These are phyloP conservation scores for Fragosphaeria purpurea DNA, from an alignment of 2,329 filamentous ascomycete genomes.

Conservation along the genomic window DNA sequence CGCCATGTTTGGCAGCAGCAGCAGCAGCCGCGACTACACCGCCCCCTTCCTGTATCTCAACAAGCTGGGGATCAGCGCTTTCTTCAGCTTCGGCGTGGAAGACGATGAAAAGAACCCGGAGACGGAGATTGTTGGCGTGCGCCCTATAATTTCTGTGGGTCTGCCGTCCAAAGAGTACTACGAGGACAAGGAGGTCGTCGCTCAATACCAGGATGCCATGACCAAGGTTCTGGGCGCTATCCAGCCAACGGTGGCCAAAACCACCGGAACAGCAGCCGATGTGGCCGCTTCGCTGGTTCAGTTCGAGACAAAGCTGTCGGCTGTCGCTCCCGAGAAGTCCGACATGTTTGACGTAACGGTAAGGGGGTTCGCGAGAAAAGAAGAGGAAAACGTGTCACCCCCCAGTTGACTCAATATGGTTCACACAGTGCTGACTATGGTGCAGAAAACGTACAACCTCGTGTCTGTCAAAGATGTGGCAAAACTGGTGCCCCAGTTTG, in stretches of 20 bases:
- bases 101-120: conserved; percentile 35
- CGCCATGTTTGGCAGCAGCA: conserved; percentile 25
- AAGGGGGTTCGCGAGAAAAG: too few relatives aligned
- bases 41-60: conserved; percentile 38
- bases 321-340: background rate
- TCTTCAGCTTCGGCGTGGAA: conserved; percentile 25
- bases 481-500: conserved; percentile 45
- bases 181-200: conserved; percentile 40
- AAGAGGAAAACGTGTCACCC: too few relatives aligned
- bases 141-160: conserved; percentile 42
- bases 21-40: conserved; percentile 21
- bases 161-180: conserved; percentile 54
- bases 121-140: conserved; percentile 24
- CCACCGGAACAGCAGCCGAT: conserved; percentile 14
- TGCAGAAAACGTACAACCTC: conserved; percentile 54
- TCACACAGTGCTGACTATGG: too few relatives aligned
- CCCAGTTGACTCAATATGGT: too few relatives aligned
- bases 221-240: conserved; percentile 25
- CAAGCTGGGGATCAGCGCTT: conserved; percentile 31
- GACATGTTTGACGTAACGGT: conserved; percentile 13
- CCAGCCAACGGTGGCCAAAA: conserved; percentile 17
- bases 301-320: conserved; percentile 10
- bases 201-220: conserved; percentile 39
- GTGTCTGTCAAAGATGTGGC: conserved; percentile 45
- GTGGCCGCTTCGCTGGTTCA: conserved; percentile 18